phyloP scores from a whole-genome alignment of 805 yeast species.

The Teunomyces kruisii region DNA sequence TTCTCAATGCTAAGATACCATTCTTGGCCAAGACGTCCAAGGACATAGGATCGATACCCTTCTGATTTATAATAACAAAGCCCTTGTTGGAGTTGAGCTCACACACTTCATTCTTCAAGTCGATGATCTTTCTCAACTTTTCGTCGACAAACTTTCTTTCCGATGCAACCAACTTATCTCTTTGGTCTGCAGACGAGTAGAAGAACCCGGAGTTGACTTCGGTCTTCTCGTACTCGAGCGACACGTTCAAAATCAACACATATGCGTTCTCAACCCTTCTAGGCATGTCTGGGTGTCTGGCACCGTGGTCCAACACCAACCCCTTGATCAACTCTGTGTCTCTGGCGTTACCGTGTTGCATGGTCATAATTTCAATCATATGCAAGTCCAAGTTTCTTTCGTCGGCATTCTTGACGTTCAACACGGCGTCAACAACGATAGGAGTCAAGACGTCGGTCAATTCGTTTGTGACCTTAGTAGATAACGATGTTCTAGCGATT shows the following conservation, averaged over 20 bases:
- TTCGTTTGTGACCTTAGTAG: conserved; percentile 81
- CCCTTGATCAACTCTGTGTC: conserved; percentile 86
- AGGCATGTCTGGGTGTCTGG: conserved; percentile 99
- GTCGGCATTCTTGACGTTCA: conserved; percentile 59
- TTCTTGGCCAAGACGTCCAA: conserved; percentile 90
- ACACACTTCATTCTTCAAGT: conserved; percentile 89
- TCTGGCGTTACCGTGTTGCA: conserved; percentile 88
- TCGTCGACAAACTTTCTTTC: conserved; percentile 95
- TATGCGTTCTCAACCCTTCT: conserved; percentile 78
- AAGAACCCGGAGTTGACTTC: conserved; percentile 96
- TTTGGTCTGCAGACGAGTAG: conserved; percentile 92
- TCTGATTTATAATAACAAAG: conserved; percentile 94
- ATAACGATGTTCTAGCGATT: conserved; percentile 85
- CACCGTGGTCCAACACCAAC: conserved; percentile 95
- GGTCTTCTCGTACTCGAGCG: conserved; percentile 94
- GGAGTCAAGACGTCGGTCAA: conserved; percentile 83
- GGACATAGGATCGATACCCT: conserved; percentile 98
- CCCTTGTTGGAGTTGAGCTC: conserved; percentile 69
- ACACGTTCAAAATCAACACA: conserved; percentile 86
- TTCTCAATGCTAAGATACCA: conserved; percentile 88
- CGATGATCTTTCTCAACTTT: conserved; percentile 86
- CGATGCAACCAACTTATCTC: conserved; percentile 89
- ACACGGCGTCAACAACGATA: conserved; percentile 93
- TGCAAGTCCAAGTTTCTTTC: conserved; percentile 72
- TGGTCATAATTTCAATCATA: conserved; percentile 97